These are phyloP conservation scores for Alternaria brassicae DNA, from an alignment of 2,329 filamentous ascomycete species.

Conservation along the genomic window DNA sequence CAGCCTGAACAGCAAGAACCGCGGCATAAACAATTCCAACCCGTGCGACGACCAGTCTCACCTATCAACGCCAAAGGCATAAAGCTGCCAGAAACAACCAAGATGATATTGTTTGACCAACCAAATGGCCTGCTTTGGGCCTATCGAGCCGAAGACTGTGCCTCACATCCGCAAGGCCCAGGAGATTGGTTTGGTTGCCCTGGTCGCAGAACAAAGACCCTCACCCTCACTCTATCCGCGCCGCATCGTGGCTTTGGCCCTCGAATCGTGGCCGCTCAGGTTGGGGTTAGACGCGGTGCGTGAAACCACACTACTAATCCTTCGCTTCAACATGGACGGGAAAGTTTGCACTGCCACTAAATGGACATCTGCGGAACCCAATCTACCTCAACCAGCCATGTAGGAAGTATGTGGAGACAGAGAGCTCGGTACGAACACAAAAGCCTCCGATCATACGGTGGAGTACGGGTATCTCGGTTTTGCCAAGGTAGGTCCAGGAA, in stretches of 20 bases:
- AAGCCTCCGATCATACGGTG: background rate
- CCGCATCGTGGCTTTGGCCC: slow-evolving; percentile 12
- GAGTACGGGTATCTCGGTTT: background rate
- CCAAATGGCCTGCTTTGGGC: background rate
- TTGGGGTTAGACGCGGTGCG: background rate
- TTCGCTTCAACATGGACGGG: background rate
- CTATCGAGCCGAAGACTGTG: background rate
- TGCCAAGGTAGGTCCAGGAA: background rate
- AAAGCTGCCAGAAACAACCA: slow-evolving; percentile 1
- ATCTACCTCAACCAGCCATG: background rate
- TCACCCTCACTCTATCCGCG: slow-evolving; percentile 17
- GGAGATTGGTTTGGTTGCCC: background rate
- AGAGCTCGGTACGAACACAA: background rate
- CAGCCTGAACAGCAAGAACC: slow-evolving; percentile 1
- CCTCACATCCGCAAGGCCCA: slow-evolving; percentile 1
- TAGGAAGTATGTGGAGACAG: background rate
- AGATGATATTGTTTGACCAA: background rate
- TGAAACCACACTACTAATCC: slow-evolving; percentile 12
- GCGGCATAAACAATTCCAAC: slow-evolving; percentile 5
- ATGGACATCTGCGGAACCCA: background rate
- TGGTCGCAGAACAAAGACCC: slow-evolving; percentile 6
- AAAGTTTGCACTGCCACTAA: slow-evolving; percentile 6
- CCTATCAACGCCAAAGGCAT: slow-evolving; percentile 6
- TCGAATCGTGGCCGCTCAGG: background rate
- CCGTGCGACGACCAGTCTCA: background rate